phyloP scores from a whole-genome alignment of 345 rosid species.

The Eucalyptus coolabah region DNA sequence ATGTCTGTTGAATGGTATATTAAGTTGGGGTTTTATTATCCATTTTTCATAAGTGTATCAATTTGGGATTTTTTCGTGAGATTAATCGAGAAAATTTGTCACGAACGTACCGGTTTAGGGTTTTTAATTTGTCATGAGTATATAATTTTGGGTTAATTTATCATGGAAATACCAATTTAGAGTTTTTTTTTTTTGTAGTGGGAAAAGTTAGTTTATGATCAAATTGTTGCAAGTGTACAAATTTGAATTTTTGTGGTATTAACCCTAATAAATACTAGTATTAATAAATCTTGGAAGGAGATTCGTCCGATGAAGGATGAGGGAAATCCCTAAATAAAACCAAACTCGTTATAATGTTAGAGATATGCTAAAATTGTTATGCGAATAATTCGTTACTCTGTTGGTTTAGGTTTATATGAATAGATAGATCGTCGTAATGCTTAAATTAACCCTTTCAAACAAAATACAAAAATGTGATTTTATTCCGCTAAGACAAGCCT shows the following conservation, averaged over 20 bases:
- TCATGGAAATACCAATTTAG: rapidly evolving
- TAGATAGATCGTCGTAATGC: neutral
- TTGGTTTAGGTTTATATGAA: neutral
- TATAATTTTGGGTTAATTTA: rapidly evolving
- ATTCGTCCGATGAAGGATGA: no score
- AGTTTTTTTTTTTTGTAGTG: no score
- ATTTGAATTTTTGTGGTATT: no score
- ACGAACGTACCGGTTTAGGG: rapidly evolving
- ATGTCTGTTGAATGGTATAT: rapidly evolving
- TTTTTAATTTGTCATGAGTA: no score
- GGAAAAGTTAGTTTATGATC: rapidly evolving
- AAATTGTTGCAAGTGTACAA: no score
- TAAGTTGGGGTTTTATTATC: no score
- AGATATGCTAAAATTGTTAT: no score
- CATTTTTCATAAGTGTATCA: rapidly evolving
- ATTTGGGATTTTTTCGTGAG: rapidly evolving
- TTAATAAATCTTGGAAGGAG: no score
- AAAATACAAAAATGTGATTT: neutral
- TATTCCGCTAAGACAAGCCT: neutral
- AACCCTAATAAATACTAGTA: no score
- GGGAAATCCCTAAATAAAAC: no score
- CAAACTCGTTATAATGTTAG: no score
- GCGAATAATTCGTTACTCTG: neutral
- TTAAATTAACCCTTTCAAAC: neutral
- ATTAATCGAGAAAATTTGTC: no score